Percentiles rank a stretch among this genome's conserved stretches.
phyloP scores from a whole-genome alignment of 177 flowering plant species.

The Vitis hybrid region DNA sequence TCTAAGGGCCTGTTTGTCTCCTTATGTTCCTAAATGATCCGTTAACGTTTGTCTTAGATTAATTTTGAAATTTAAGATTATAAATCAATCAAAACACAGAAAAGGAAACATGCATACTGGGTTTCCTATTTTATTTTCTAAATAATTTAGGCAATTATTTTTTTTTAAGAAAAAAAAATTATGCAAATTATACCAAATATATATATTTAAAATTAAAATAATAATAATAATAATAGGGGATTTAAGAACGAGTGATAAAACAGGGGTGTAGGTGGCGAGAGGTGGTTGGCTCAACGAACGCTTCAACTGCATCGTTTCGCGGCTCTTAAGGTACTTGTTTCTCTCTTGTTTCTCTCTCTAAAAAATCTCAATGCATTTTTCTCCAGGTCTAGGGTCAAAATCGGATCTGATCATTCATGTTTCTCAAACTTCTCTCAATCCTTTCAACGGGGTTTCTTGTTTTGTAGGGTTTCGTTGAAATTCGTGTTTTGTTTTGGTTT shows the following conservation, averaged over 20 bases:
- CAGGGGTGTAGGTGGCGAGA: conserved; percentile 24
- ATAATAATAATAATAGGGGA: background rate
- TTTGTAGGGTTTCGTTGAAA: background rate
- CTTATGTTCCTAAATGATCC: background rate
- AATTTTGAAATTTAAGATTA: too few relatives aligned
- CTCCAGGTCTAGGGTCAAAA: background rate
- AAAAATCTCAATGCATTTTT: background rate
- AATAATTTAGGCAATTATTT: too few relatives aligned
- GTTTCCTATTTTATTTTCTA: too few relatives aligned
- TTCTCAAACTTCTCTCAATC: background rate
- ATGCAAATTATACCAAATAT: background rate
- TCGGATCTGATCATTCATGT: too few relatives aligned
- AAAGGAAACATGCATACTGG: too few relatives aligned
- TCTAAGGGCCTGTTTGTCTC: too few relatives aligned
- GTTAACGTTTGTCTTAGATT: too few relatives aligned
- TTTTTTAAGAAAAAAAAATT: too few relatives aligned
- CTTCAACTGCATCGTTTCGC: conserved; percentile 50
- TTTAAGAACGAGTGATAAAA: background rate
- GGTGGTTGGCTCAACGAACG: conserved; percentile 40
- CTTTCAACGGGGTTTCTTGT: conserved; percentile 1
- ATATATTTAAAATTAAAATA: background rate
- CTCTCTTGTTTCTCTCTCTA: background rate
- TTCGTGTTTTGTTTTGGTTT: background rate
- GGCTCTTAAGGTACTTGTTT: conserved; percentile 15
- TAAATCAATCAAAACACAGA: too few relatives aligned